phyloP scores from a whole-genome alignment of 257 asterid genomes.

The Solanum phureja region DNA sequence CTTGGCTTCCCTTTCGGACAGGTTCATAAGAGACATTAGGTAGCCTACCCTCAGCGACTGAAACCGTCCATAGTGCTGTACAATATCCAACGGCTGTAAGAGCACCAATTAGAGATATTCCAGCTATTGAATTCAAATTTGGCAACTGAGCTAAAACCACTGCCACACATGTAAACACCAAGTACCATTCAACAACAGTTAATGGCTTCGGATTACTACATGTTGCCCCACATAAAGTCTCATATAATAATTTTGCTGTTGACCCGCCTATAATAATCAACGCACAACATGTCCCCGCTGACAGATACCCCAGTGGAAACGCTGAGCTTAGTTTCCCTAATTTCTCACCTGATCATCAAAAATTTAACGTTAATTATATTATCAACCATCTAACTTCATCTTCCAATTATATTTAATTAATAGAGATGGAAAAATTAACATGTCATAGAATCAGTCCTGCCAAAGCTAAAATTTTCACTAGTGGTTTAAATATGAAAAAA shows the following conservation, averaged over 20 bases:
- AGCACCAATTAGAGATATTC: slow-evolving; percentile 69
- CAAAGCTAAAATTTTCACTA: no score
- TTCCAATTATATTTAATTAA: not conserved
- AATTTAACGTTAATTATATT: no score
- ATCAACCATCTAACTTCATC: no score
- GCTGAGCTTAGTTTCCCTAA: slow-evolving; percentile 17
- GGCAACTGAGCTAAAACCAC: slow-evolving; percentile 82
- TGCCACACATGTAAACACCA: slow-evolving; percentile 71
- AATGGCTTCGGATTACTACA: slow-evolving; percentile 40
- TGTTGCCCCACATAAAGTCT: slow-evolving; percentile 49
- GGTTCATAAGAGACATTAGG: slow-evolving; percentile 59
- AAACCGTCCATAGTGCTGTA: slow-evolving; percentile 65
- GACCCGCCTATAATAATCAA: slow-evolving; percentile 77
- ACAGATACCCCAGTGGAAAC: slow-evolving; percentile 61
- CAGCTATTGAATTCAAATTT: slow-evolving; percentile 86
- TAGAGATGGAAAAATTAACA: not conserved
- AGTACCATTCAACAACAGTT: slow-evolving; percentile 74
- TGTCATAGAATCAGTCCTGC: not conserved
- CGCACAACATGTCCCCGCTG: slow-evolving; percentile 80
- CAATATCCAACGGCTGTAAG: slow-evolving; percentile 80
- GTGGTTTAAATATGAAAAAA: no score
- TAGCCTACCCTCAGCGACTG: slow-evolving; percentile 58
- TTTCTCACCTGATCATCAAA: slow-evolving; percentile 14
- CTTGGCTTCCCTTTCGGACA: slow-evolving; percentile 17
- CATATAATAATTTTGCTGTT: slow-evolving; percentile 46